phyloP scores from a whole-genome alignment of 176 grass and related monocot species.

The Poa pratensis region DNA sequence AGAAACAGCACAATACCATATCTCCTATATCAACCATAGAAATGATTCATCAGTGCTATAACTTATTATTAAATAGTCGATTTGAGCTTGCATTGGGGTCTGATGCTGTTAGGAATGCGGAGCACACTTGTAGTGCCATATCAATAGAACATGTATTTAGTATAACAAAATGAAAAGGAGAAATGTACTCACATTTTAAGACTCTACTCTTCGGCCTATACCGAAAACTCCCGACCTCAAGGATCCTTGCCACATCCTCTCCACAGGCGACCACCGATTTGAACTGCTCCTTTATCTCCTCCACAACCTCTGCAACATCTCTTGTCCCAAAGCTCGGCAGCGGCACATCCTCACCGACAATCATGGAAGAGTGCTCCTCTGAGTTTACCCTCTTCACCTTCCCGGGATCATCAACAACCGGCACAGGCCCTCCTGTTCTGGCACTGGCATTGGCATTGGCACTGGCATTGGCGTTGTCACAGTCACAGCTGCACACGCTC shows the following conservation, averaged over 20 bases:
- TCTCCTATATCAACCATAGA: constrained; percentile 3
- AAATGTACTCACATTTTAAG: constrained; percentile 70
- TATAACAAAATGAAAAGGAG: constrained; percentile 27
- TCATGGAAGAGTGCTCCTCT: constrained; percentile 50
- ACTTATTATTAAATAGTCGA: no score
- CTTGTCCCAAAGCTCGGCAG: constrained; percentile 52
- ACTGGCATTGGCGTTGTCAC: constrained; percentile 28
- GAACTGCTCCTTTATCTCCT: constrained; percentile 90
- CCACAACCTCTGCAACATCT: constrained; percentile 63
- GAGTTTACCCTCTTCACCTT: constrained; percentile 57
- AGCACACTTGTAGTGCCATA: not conserved
- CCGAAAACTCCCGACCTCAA: constrained; percentile 71
- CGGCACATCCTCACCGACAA: constrained; percentile 40
- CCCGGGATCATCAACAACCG: constrained; percentile 1
- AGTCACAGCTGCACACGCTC: constrained; percentile 52
- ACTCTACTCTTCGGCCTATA: constrained; percentile 56
- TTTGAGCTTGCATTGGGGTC: not conserved
- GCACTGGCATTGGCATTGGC: not conserved
- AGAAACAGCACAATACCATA: not conserved
- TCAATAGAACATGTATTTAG: constrained; percentile 3
- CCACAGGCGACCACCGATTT: constrained; percentile 58
- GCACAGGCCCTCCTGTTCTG: constrained; percentile 1
- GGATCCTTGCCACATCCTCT: constrained; percentile 72
- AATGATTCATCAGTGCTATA: not conserved
- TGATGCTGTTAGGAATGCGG: not conserved